These are phyloP conservation scores for Malus hybrid DNA, from an alignment of 331 rosid genomes.

Conservation along the genomic window DNA sequence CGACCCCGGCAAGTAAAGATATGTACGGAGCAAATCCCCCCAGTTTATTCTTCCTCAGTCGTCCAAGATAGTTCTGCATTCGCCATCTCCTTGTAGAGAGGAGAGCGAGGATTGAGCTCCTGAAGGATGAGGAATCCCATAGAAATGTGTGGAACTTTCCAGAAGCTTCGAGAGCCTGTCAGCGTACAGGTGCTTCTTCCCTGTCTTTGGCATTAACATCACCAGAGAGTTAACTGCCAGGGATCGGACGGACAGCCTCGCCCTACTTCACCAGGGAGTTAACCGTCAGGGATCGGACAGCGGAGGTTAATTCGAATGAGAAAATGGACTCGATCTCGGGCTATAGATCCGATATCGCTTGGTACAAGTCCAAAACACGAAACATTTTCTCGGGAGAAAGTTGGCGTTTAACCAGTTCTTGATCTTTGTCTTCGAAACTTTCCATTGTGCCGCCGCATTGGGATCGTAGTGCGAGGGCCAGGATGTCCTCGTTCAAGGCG, in stretches of 20 bases:
- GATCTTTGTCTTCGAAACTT: constrained; percentile 46
- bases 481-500: too few relatives aligned
- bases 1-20: constrained; percentile 61
- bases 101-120: too few relatives aligned
- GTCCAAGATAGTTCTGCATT: too few relatives aligned
- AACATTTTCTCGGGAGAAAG: constrained; percentile 68
- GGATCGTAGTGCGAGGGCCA: too few relatives aligned
- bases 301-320: constrained; percentile 43
- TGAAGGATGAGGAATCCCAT: too few relatives aligned
- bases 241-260: constrained; percentile 42
- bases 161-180: too few relatives aligned
- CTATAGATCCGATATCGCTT: constrained; percentile 50
- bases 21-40: not conserved
- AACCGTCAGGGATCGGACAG: constrained; percentile 33
- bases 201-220: too few relatives aligned
- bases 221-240: too few relatives aligned
- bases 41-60: too few relatives aligned
- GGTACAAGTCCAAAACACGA: constrained; percentile 57
- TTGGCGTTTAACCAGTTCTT: constrained; percentile 60
- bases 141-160: too few relatives aligned
- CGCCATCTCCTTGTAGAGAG: too few relatives aligned
- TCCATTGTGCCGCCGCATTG: constrained; percentile 20
- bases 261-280: constrained; percentile 40
- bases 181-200: too few relatives aligned
- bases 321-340: constrained; percentile 52